Base-by-base conservation (phyloP, 177 flowering plant species). In the Tripterygium wilfordii region DNA sequence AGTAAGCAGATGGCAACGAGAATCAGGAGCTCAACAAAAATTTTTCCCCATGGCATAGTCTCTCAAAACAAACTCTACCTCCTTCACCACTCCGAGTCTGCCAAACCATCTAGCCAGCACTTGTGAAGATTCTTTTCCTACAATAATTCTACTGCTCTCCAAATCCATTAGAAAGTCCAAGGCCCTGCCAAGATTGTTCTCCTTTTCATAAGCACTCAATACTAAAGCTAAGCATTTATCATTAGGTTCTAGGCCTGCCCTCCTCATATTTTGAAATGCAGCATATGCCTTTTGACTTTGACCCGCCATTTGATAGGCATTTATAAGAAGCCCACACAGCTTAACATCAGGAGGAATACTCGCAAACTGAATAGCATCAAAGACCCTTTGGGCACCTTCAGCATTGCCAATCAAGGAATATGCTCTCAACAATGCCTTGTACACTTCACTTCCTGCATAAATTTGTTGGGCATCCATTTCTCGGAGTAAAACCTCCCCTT, bases 391-490 rank as follows among this genome's bases (percentile, higher is more conserved):
- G 46, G 96, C 88, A 48, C 87, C 90, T 60, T 62, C 54, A 14
- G 68, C 20, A 56, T 92, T 72, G 30, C 96, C 94, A 9, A 4
- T 39, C 66, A 64, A 66, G 30, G 96, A 88, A 61, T 88, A 88
- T 17, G 85, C 78, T 64, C 98, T 79, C 37, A 92, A 53, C 56
- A 88, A 51, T 12, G 96, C 96, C 64, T 91, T 91, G 66, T 77
- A 88, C 10, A 91, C 82, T 69, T 91, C 96, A 21, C 64, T 69
- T 23, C 87, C 88, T 0, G 91, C 87, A 51, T 59, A 68, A 16
- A 80, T 62, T 29, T 88, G 79, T 45, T 48, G 67, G 12, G 64
- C 53, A 41, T 83, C 90, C 96, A 88, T 88, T 76, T 91, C 90
- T 49, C 45, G 43, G 13, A 88, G 61, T 44, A 88, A 53, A 53